phyloP scores from a whole-genome alignment of 2,329 filamentous ascomycete species.

The Aureobasidium mangrovei region DNA sequence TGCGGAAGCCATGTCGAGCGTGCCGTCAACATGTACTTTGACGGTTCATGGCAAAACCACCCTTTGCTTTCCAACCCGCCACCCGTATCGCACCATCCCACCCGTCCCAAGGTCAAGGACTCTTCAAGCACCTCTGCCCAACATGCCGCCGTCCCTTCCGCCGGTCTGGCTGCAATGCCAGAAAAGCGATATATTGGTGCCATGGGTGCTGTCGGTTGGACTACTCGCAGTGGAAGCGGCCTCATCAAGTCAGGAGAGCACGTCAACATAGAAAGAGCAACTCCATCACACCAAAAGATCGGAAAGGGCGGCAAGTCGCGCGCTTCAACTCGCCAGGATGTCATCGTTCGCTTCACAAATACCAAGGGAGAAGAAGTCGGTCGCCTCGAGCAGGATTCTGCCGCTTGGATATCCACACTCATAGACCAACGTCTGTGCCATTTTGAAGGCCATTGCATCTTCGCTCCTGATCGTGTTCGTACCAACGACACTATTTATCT shows the following conservation, averaged over 20 bases:
- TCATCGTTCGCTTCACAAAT: conserved; percentile 87
- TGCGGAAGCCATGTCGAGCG: conserved; percentile 48
- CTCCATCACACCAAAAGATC: conserved; percentile 45
- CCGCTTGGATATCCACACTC: conserved; percentile 84
- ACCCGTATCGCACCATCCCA: background rate
- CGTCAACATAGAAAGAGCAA: conserved; percentile 82
- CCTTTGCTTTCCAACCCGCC: background rate
- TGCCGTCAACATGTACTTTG: conserved; percentile 57
- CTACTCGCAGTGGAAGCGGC: conserved; percentile 69
- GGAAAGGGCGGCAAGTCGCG: conserved; percentile 33
- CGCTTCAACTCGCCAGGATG: conserved; percentile 62
- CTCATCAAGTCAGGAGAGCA: conserved; percentile 71
- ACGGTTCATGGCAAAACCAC: conserved; percentile 50
- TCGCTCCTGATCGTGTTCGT: conserved; percentile 71
- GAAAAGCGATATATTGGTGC: conserved; percentile 72
- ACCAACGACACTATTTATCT: conserved; percentile 94
- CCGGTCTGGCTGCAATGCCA: conserved; percentile 37
- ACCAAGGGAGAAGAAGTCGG: conserved; percentile 72
- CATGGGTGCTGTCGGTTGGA: conserved; percentile 87
- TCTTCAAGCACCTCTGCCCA: conserved; percentile 2
- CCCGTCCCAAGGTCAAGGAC: conserved; percentile 3
- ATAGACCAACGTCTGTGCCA: conserved; percentile 83
- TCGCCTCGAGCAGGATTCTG: conserved; percentile 74
- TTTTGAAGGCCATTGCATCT: conserved; percentile 84
- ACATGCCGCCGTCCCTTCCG: conserved; percentile 4